Conservation (phyloP, 805 yeast species). For the Kurtzmaniella fragi region DNA sequence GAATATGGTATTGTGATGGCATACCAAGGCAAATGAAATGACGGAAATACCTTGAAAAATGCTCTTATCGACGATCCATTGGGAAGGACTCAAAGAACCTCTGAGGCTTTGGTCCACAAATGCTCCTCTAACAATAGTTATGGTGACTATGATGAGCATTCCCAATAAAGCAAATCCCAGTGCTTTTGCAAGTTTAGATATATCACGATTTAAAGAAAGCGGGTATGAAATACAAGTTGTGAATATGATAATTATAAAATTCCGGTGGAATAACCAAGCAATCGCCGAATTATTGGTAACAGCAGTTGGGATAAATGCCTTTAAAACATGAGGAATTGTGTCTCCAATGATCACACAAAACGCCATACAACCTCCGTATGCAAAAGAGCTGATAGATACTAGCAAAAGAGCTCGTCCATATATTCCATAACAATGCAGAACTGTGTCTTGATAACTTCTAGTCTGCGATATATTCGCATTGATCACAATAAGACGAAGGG, state of each 20-base stretch:
- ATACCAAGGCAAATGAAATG: constrained; percentile 89
- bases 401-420: constrained; percentile 64
- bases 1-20: constrained; percentile 91
- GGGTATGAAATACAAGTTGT: constrained; percentile 78
- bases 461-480: constrained; percentile 77
- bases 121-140: constrained; percentile 76
- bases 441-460: constrained; percentile 81
- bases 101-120: constrained; percentile 41
- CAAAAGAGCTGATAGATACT: constrained; percentile 79
- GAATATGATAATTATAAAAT: constrained; percentile 64
- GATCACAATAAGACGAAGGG: constrained; percentile 68
- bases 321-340: constrained; percentile 84
- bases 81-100: constrained; percentile 41
- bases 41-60: constrained; percentile 91
- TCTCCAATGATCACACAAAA: constrained; percentile 94
- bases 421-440: constrained; percentile 70
- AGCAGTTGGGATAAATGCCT: constrained; percentile 53
- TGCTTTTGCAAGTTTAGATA: constrained; percentile 81
- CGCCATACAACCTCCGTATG: constrained; percentile 92
- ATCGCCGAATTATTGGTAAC: constrained; percentile 29
- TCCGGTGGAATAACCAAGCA: constrained; percentile 57
- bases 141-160: constrained; percentile 71
- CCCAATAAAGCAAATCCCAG: constrained; percentile 81
- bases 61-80: constrained; percentile 51
- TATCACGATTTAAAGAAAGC: constrained; percentile 71